Conservation (phyloP, 441 rosid species). For the Bocquillonia castaneifolia region DNA sequence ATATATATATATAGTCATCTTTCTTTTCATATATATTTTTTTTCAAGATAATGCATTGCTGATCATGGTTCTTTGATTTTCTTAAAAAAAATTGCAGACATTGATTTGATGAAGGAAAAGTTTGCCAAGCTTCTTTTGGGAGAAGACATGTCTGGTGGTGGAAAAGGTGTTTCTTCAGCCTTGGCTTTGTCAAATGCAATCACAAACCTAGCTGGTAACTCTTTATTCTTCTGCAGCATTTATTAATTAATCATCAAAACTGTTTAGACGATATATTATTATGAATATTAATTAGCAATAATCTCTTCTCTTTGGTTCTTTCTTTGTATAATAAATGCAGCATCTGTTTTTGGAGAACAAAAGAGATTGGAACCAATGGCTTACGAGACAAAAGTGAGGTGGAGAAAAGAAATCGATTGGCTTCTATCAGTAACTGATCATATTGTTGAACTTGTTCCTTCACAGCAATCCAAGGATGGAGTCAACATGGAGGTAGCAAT, state of each 20-base stretch:
- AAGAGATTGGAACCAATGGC: slow-evolving; percentile 72
- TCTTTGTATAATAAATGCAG: slow-evolving; percentile 27
- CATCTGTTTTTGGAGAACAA: slow-evolving; percentile 87
- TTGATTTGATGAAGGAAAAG: slow-evolving; percentile 75
- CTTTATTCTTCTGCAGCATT: not conserved
- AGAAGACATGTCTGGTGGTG: slow-evolving; percentile 98
- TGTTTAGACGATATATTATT: too few species aligned
- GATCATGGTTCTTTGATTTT: too few species aligned
- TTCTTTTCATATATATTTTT: not conserved
- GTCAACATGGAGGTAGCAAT: slow-evolving; percentile 68
- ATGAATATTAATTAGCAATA: too few species aligned
- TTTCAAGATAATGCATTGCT: not conserved
- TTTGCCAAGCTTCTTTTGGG: slow-evolving; percentile 84
- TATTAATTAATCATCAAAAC: too few species aligned
- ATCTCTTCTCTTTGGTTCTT: not conserved
- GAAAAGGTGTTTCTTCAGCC: slow-evolving; percentile 94
- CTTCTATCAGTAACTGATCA: slow-evolving; percentile 79
- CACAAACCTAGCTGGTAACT: slow-evolving; percentile 81
- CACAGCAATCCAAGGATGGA: slow-evolving; percentile 74
- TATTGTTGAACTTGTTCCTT: slow-evolving; percentile 80
- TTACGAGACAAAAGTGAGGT: slow-evolving; percentile 53
- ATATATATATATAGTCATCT: not conserved
- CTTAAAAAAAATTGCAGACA: slow-evolving; percentile 32
- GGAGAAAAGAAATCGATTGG: slow-evolving; percentile 90
- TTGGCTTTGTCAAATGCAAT: slow-evolving; percentile 91